Percentiles rank a stretch among this genome's conserved stretches.
Evolutionary conservation across 352 stramenopile species (phyloP).

Genomic region (Globisporangium polare): DNA sequence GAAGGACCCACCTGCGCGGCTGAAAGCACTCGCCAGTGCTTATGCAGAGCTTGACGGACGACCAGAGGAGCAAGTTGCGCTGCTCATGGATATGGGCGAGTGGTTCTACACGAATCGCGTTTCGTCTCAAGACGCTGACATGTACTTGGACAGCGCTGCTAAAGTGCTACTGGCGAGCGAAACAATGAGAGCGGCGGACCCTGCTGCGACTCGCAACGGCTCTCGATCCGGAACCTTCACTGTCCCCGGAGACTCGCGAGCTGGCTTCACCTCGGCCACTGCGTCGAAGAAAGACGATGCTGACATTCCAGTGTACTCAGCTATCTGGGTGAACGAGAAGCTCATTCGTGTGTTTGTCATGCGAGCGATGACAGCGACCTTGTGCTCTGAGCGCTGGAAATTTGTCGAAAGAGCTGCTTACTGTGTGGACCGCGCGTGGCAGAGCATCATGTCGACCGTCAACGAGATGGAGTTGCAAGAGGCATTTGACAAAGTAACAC

Average conservation of each 20-base stretch:
- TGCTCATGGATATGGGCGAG: conserved; percentile 82
- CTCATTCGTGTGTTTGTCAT: conserved; percentile 51
- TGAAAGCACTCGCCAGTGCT: conserved; percentile 51
- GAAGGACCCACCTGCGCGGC: conserved; percentile 50
- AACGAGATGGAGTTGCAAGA: conserved; percentile 44
- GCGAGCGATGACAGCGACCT: conserved; percentile 27
- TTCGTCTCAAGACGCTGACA: conserved; percentile 41
- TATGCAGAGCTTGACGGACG: conserved; percentile 54
- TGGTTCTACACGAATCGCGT: conserved; percentile 80
- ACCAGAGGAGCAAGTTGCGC: conserved; percentile 54
- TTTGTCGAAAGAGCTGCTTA: conserved; percentile 31
- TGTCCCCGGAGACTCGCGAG: not conserved
- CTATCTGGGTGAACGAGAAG: conserved; percentile 57
- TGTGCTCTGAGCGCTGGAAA: conserved; percentile 29
- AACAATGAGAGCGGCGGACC: conserved; percentile 11
- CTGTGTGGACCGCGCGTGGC: conserved; percentile 48
- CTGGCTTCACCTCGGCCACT: not conserved
- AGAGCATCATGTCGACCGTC: conserved; percentile 34
- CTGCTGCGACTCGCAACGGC: not conserved
- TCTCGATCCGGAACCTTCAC: not conserved
- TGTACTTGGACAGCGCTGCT: conserved; percentile 53
- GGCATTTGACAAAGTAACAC: conserved; percentile 24
- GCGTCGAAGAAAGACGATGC: conserved; percentile 5
- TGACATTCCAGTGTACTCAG: conserved; percentile 20
- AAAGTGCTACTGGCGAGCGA: conserved; percentile 39